Conservation (phyloP, 305 asterid genomes). For the Fraxinus floribunda region DNA sequence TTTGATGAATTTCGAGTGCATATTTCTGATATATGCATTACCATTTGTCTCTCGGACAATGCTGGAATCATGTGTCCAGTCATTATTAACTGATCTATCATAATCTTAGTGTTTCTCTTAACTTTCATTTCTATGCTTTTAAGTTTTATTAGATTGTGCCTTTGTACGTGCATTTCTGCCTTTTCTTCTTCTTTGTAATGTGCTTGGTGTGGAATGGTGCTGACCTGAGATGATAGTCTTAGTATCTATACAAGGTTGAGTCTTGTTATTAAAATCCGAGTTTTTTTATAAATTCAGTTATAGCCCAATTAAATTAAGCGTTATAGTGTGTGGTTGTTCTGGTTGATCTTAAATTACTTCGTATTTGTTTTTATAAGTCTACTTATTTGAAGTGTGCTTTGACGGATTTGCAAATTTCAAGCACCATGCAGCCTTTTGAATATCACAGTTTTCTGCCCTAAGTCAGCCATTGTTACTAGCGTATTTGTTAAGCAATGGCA, state of each 20-base stretch:
- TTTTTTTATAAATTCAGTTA: background rate
- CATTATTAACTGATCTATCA: background rate
- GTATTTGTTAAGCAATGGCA: background rate
- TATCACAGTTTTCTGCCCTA: background rate
- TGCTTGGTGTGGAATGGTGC: background rate
- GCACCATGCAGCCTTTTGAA: background rate
- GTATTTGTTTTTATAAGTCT: background rate
- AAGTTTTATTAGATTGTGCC: background rate
- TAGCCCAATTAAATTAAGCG: background rate
- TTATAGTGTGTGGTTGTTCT: background rate
- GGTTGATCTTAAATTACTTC: background rate
- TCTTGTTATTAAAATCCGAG: background rate
- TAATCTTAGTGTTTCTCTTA: background rate
- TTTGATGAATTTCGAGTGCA: background rate
- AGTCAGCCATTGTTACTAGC: background rate
- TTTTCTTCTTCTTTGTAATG: background rate
- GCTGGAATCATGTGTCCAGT: background rate
- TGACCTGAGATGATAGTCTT: background rate
- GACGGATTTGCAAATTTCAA: background rate
- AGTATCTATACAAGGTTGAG: background rate
- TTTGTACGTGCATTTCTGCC: background rate
- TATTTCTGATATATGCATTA: background rate
- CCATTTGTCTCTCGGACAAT: background rate
- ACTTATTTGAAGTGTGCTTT: constrained; percentile 3
- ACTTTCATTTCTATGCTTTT: background rate